Base-by-base conservation (phyloP, 2,329 filamentous ascomycete species). In the Penicillium sp. region DNA sequence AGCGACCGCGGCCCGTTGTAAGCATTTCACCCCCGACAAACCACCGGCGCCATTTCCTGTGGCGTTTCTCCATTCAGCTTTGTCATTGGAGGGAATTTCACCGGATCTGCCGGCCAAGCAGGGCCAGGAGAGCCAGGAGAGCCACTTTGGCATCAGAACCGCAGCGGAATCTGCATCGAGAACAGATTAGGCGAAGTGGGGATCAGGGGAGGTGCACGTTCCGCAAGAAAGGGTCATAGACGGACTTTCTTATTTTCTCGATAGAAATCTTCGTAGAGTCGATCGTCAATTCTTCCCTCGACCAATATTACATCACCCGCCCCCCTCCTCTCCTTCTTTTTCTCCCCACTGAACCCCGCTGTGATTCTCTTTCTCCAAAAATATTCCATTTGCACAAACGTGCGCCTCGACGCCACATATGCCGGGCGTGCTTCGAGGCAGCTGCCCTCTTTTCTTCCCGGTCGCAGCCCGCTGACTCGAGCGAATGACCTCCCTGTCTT, bases 371-470 rank as follows among this genome's bases (percentile, higher is more conserved):
- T 14, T 17, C 33, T 35, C 35, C 31, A 23, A 16, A 27, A 36
- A n/a, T n/a, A n/a, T n/a, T n/a, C 30, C 41, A 35, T 36, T 41
- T 41, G 39, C 32, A 36, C 32, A 42, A n/a, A 41, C 48, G 45
- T 48, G 52, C 50, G 50, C 48, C 42, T 43, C 47, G 44, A 45
- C 50, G 48, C 48, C 50, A 52, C 47, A 47, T 45, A 57, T 55
- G 54, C 52, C 54, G 48, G 56, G 58, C 58, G 57, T 50, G 46
- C 51, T 42, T 44, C 54, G 45, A 57, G 56, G 51, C 59, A 61
- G 56, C 56, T 60, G 57, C 55, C 52, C 53, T 55, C 51, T 51
- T 37, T 31, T 36, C 35, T 31, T 41, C 42, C 44, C 41, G 32
- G 41, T 44, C 43, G 35, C 47, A 37, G 45, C 49, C 56, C 53